Evolutionary conservation across 352 stramenopile genomes (phyloP).

Genomic region (Globisporangium mamillatum): DNA sequence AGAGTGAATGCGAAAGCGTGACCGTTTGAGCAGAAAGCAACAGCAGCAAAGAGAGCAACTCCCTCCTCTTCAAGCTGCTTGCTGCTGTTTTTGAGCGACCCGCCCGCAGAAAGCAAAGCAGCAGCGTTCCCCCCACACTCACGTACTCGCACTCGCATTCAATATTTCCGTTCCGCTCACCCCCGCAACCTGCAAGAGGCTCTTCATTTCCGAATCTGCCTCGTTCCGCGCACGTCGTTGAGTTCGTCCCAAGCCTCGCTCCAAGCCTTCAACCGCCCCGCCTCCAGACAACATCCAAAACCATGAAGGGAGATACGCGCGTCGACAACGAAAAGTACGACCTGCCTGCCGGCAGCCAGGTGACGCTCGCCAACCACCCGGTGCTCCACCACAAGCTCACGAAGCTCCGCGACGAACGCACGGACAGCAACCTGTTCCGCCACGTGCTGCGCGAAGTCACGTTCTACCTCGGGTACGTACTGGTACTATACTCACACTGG

Average conservation of each 20-base stretch:
- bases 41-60: background rate
- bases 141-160: constrained; percentile 10
- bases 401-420: constrained; percentile 94
- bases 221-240: constrained; percentile 11
- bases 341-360: constrained; percentile 61
- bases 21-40: background rate
- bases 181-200: background rate
- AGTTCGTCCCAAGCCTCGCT: constrained; percentile 1
- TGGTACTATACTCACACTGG: background rate
- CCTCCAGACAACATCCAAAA: constrained; percentile 4
- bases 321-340: constrained; percentile 67
- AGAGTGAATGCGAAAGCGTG: constrained; percentile 15
- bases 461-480: constrained; percentile 96
- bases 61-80: constrained; percentile 12
- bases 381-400: constrained; percentile 96
- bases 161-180: background rate
- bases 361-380: constrained; percentile 87
- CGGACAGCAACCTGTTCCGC: constrained; percentile 92
- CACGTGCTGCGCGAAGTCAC: constrained; percentile 96
- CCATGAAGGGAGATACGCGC: constrained; percentile 63
- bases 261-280: background rate
- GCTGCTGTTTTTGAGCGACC: background rate
- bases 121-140: background rate
- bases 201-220: constrained; percentile 24
- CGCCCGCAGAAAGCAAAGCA: background rate